Base-by-base conservation (phyloP, 2,329 filamentous ascomycete genomes). In the Paracamarosporium sp. region DNA sequence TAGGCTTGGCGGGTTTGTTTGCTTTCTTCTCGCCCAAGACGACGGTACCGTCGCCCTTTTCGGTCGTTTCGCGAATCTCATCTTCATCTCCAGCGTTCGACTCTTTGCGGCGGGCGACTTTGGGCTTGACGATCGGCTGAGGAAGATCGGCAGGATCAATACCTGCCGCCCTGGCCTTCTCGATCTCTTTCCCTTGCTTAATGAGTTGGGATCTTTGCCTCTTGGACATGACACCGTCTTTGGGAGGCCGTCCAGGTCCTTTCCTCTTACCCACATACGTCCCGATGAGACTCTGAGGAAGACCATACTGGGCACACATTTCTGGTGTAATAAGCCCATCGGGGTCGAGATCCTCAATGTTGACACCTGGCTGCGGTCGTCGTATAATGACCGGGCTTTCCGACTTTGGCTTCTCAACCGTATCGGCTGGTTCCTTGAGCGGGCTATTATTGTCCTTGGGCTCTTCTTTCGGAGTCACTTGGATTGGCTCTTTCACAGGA, bases 221-320 rank as follows among this genome's bases (percentile, higher is more conserved):
- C 76, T 93, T 93, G 1, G 90, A 93, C 86, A 93, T 91, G 71
- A 92, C 85, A 27, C 91, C 91, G 68, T 93, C 90, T 78, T 93
- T 93, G 0, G 91, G 91, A 20, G 91, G 91, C 52, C 91, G 82
- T n/a, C 91, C 91, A 9, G 91, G 91, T 13, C 91, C 91, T 64
- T 90, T 87, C 61, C 90, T 88, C 76, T 86, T 90, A 53, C 72
- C 71, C 9, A 76, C 65, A 27, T 86, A 84, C 28, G 86, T 76
- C 5, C 81, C 76, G 27, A 77, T 69, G 20, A 74, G 67, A 15
- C 66, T 68, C 13, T 66, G 56, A n/a, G 75, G 74, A 9, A 79
- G 63, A 25, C 72, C 71, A 66, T 81, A 78, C 51, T 77, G 77
- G 27, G 76, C 73, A 41, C 74, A 72, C 64, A 76, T 77, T 62